Base-by-base conservation (phyloP, 805 yeast species). In the Wickerhamomyces chaumierensis region DNA sequence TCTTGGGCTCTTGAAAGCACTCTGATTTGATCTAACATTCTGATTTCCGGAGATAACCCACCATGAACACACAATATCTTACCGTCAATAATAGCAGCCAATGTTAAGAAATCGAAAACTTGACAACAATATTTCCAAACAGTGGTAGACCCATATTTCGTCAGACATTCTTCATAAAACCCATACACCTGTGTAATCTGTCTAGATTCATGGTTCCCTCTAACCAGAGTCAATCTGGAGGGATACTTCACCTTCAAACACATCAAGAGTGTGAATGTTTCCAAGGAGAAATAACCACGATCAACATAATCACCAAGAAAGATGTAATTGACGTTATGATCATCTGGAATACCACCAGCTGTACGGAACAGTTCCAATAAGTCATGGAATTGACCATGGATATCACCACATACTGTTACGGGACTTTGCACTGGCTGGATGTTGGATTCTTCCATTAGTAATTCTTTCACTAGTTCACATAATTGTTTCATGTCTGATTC, bases 161-260 rank as follows among this genome's bases (percentile, higher is more conserved):
- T 81, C 42, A 88, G 59, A 57, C 97, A 88, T 61, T 88, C 97
- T 59, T 88, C 97, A 62, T 92, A 90, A 61, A 90, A 90, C 5
- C 98, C 98, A 62, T 90, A 90, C 29, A 88, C 97, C 64, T 90
- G 96, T n/a, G 98, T 90, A 56, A 92, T 92, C 56, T 92, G 98
- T 51, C 98, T 71, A 4, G 92, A 78, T 62, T 90, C 98, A 63
- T 90, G 98, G 60, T 90, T 90, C n/a, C 98, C 98, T 51, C 98
- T 71, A 13, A 90, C 96, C 39, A 90, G 68, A 0, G 97, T 92
- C 44, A 92, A 75, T 50, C 86, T 69, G 42, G 75, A 71, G 33
- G 97, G 94, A 52, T 78, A 84, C 44, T 83, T 81, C 16, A 87
- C 96, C 59, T 90, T 90, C 41, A 90, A 68, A 46, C 90, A 87